Conservation (phyloP, 768 basidiomycete genomes). For the Lactarius pseudohatsudake region DNA sequence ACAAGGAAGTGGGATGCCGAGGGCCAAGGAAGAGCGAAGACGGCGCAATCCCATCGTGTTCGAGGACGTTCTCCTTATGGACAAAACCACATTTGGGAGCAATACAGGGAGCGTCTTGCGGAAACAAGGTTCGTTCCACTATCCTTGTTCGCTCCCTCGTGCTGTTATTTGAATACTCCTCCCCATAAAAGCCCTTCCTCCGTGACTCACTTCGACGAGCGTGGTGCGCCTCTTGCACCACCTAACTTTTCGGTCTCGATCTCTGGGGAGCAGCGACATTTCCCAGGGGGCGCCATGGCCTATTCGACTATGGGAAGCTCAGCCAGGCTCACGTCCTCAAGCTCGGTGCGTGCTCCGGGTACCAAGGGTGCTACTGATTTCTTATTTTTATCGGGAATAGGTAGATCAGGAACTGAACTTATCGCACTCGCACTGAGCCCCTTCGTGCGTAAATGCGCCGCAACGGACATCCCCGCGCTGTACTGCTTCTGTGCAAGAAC, state of each 20-base stretch:
- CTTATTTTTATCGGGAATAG: background rate
- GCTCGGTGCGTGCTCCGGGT: constrained; percentile 45
- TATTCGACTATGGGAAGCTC: constrained; percentile 44
- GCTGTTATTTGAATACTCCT: background rate
- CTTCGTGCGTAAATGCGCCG: constrained; percentile 3
- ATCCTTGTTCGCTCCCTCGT: background rate
- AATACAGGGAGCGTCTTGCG: background rate
- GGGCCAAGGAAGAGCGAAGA: too few species aligned
- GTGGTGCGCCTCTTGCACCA: too few species aligned
- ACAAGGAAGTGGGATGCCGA: too few species aligned
- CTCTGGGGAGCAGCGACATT: too few species aligned
- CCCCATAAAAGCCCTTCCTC: too few species aligned
- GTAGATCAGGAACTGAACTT: too few species aligned
- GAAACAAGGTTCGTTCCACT: background rate
- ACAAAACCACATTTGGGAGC: too few species aligned
- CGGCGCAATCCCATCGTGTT: too few species aligned
- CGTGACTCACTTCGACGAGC: too few species aligned
- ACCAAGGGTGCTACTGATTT: constrained; percentile 7
- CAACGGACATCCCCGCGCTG: constrained; percentile 23
- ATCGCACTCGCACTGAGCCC: constrained; percentile 18
- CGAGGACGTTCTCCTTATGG: too few species aligned
- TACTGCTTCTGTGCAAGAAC: constrained; percentile 27
- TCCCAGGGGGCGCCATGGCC: too few species aligned
- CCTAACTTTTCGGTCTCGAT: too few species aligned
- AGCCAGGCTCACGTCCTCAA: constrained; percentile 50